Conservation (phyloP, 495 filamentous ascomycete species). For the Trichoderma parareesei region DNA sequence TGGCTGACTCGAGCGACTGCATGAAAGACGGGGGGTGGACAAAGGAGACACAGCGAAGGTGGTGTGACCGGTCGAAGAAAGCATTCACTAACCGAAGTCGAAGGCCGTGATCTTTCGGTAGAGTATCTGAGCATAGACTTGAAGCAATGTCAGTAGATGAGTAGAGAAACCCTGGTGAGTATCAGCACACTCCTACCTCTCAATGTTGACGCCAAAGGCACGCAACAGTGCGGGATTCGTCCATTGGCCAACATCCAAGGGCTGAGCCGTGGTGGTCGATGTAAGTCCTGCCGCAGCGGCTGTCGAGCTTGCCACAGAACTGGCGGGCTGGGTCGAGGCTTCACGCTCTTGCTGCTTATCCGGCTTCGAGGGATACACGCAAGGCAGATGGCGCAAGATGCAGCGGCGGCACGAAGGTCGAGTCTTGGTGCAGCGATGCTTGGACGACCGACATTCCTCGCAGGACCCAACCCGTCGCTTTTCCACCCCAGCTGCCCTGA, state of each 20-base stretch:
- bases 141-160: not conserved
- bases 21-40: not conserved
- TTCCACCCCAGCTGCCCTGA: slow-evolving; percentile 6
- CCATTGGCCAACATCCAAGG: not conserved
- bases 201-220: not conserved
- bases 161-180: not conserved
- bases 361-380: slow-evolving; percentile 1
- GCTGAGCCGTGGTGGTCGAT: not conserved
- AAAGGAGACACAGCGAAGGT: slow-evolving; percentile 2
- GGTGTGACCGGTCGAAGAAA: not conserved
- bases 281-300: not conserved
- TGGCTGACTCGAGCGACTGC: slow-evolving; percentile 1
- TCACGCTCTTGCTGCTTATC: slow-evolving; percentile 3
- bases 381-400: not conserved
- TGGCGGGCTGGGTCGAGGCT: not conserved
- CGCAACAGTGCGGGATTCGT: not conserved
- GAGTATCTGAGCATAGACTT: slow-evolving; percentile 5
- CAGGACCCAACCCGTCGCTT: slow-evolving; percentile 4
- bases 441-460: slow-evolving; percentile 9
- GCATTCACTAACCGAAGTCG: slow-evolving; percentile 1
- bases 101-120: not conserved
- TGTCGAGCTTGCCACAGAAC: slow-evolving; percentile 3
- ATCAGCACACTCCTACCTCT: not conserved
- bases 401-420: slow-evolving; percentile 7
- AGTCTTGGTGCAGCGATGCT: slow-evolving; percentile 9